These are phyloP conservation scores for Aspergillus fumigatiaffinis DNA, from an alignment of 2,329 filamentous ascomycete genomes.

Conservation along the genomic window DNA sequence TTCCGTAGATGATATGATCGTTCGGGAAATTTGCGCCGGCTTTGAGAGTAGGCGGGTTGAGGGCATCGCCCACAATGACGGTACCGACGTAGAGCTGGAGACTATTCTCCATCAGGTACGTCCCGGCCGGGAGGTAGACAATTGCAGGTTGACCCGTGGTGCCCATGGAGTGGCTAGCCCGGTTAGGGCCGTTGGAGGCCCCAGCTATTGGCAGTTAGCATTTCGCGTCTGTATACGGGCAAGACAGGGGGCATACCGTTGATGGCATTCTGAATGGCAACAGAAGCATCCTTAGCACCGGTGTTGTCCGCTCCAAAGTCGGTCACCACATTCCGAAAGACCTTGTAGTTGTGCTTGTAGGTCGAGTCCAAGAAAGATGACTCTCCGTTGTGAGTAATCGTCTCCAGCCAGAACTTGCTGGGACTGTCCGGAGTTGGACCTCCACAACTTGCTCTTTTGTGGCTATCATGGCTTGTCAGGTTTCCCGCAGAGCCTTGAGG, in stretches of 20 bases:
- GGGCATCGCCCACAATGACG: slow-evolving; percentile 36
- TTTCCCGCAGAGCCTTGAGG: slow-evolving; percentile 5
- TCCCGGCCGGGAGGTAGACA: slow-evolving; percentile 28
- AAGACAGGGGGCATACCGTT: slow-evolving; percentile 14
- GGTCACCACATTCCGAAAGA: slow-evolving; percentile 34
- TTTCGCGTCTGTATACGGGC: not conserved
- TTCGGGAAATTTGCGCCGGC: slow-evolving; percentile 50
- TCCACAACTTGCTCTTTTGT: not conserved
- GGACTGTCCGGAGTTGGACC: slow-evolving; percentile 4
- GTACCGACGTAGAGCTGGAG: slow-evolving; percentile 32
- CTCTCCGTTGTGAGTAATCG: slow-evolving; percentile 24
- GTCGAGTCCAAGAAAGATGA: slow-evolving; percentile 22
- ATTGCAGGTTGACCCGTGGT: slow-evolving; percentile 29
- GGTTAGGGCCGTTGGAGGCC: slow-evolving; percentile 19
- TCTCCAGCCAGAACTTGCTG: slow-evolving; percentile 25
- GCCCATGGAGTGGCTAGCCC: slow-evolving; percentile 23
- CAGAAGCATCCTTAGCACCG: slow-evolving; percentile 25
- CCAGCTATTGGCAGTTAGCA: slow-evolving; percentile 15
- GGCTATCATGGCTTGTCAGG: not conserved
- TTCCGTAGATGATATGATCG: slow-evolving; percentile 54
- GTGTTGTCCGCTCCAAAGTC: slow-evolving; percentile 34
- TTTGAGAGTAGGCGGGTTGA: slow-evolving; percentile 48
- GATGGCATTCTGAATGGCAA: slow-evolving; percentile 28
- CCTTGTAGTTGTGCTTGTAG: slow-evolving; percentile 27
- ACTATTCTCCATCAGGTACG: slow-evolving; percentile 21